Conservation (phyloP, 495 filamentous ascomycete genomes). For the Podospora australis region DNA sequence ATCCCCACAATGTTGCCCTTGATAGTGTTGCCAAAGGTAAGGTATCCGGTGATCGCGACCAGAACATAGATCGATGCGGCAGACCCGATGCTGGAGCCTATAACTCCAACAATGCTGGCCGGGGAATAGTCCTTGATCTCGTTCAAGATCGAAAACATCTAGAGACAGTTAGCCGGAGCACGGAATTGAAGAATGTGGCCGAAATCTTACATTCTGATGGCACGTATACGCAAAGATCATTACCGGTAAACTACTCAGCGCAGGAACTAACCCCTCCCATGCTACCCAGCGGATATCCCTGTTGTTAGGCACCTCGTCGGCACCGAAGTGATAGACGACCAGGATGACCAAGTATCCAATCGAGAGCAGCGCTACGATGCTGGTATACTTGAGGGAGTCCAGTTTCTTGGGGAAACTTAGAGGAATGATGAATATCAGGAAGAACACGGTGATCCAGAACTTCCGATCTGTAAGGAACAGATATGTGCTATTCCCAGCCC, state of each 20-base stretch:
- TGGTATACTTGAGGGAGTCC: slow-evolving; percentile 96
- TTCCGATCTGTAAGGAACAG: slow-evolving; percentile 78
- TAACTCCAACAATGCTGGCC: slow-evolving; percentile 67
- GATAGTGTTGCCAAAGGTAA: slow-evolving; percentile 85
- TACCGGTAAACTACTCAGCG: slow-evolving; percentile 81
- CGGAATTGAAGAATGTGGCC: not conserved
- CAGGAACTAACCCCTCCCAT: slow-evolving; percentile 72
- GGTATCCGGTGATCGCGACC: slow-evolving; percentile 89
- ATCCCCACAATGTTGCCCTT: slow-evolving; percentile 88
- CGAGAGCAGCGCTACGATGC: slow-evolving; percentile 80
- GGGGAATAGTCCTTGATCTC: slow-evolving; percentile 85
- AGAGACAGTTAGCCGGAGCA: slow-evolving; percentile 5
- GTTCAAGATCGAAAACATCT: slow-evolving; percentile 99
- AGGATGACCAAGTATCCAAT: slow-evolving; percentile 91
- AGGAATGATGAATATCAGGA: slow-evolving; percentile 93
- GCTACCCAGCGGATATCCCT: slow-evolving; percentile 65
- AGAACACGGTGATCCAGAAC: slow-evolving; percentile 97
- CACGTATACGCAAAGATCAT: slow-evolving; percentile 98
- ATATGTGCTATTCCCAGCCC: slow-evolving; percentile 48
- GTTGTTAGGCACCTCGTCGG: slow-evolving; percentile 66
- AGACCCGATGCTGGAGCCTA: slow-evolving; percentile 74
- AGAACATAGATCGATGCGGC: slow-evolving; percentile 77
- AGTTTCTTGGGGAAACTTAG: slow-evolving; percentile 83
- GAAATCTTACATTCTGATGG: slow-evolving; percentile 77
- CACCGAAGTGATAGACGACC: slow-evolving; percentile 83